These are phyloP conservation scores for Gnaphalium uliginosum DNA, from an alignment of 129 eudicot genomes.

Conservation along the genomic window DNA sequence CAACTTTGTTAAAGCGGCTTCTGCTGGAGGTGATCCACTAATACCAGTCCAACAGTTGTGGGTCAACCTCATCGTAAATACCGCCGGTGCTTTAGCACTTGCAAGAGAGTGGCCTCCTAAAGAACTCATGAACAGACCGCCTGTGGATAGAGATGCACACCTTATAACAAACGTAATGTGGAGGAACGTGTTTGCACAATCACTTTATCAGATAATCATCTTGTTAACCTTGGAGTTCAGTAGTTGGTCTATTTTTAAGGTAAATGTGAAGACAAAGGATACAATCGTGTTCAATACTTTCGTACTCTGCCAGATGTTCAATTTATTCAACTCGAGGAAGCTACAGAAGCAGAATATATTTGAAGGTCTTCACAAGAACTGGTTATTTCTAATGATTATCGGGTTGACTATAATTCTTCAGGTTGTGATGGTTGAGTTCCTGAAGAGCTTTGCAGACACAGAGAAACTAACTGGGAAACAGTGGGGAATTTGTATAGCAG, in stretches of 20 bases:
- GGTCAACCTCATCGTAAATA: conserved; percentile 56
- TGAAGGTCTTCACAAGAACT: conserved; percentile 41
- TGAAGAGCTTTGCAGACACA: conserved; percentile 42
- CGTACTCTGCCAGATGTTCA: conserved; percentile 54
- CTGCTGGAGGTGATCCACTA: conserved; percentile 49
- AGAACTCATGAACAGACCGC: conserved; percentile 39
- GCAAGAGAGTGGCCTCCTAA: conserved; percentile 44
- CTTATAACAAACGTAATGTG: conserved; percentile 62
- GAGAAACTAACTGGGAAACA: conserved; percentile 47
- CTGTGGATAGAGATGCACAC: conserved; percentile 33
- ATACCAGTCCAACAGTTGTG: conserved; percentile 52
- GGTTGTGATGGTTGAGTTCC: conserved; percentile 53
- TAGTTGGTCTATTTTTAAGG: conserved; percentile 33
- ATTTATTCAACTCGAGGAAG: conserved; percentile 51
- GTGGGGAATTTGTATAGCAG: conserved; percentile 51
- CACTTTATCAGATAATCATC: not conserved
- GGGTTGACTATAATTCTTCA: conserved; percentile 42
- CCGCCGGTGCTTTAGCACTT: conserved; percentile 48
- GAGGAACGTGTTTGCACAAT: conserved; percentile 48
- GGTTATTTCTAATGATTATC: conserved; percentile 43
- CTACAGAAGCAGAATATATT: conserved; percentile 51
- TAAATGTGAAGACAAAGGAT: conserved; percentile 34
- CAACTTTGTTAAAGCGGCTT: conserved; percentile 49
- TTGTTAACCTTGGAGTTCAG: conserved; percentile 36
- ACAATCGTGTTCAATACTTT: conserved; percentile 48